phyloP scores from a whole-genome alignment of 2,329 filamentous ascomycete genomes.

The Fusarium nanum region DNA sequence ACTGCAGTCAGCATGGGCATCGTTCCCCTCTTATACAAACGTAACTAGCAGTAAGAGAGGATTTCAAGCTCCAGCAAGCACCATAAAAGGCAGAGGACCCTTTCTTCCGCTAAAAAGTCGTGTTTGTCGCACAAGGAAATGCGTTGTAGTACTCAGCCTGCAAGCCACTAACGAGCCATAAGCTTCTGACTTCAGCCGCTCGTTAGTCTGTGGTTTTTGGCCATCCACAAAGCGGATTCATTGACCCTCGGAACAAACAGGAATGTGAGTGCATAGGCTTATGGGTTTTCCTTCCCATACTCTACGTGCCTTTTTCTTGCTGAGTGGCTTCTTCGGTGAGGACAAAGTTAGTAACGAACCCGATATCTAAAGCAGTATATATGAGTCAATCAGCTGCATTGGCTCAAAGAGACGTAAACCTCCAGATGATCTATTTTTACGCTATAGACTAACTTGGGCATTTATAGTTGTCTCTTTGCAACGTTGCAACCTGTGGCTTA shows the following conservation, averaged over 20 bases:
- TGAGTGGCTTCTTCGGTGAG: background rate
- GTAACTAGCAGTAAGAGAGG: background rate
- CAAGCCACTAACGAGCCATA: slow-evolving; percentile 28
- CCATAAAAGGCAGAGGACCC: background rate
- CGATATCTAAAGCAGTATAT: background rate
- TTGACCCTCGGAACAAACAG: slow-evolving; percentile 18
- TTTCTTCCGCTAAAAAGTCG: background rate
- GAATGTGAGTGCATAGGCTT: background rate
- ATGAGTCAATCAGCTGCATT: background rate
- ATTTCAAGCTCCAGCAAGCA: background rate
- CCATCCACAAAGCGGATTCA: slow-evolving; percentile 2
- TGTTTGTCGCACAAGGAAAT: slow-evolving; percentile 14
- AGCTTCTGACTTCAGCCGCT: slow-evolving; percentile 28
- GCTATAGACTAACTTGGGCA: background rate
- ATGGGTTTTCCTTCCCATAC: background rate
- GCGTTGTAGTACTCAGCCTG: slow-evolving; percentile 7
- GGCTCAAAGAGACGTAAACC: background rate
- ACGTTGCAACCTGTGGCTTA: slow-evolving; percentile 10
- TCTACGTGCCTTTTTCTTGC: background rate
- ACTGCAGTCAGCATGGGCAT: background rate
- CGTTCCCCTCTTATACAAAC: slow-evolving; percentile 16
- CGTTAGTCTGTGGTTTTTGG: background rate
- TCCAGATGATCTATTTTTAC: background rate
- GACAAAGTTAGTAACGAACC: background rate
- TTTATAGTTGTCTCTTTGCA: background rate